Base-by-base conservation (phyloP, 2,329 filamentous ascomycete genomes). In the Scedosporium dehoogii region DNA sequence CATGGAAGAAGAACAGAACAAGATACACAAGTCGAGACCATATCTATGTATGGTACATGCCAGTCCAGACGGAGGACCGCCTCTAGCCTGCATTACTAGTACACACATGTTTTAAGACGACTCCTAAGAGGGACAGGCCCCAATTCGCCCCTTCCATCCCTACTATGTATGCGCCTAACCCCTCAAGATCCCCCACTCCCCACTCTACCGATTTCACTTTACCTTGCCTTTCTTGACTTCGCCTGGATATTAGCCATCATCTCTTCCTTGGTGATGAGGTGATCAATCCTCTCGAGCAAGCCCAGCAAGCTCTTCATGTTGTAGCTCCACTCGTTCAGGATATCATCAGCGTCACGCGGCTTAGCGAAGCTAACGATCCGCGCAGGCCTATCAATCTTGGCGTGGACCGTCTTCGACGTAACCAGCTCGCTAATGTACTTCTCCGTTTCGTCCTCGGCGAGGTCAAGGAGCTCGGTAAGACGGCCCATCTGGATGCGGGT, bases 241-340 rank as follows among this genome's bases (percentile, higher is more conserved):
- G 91, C 91, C 75, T 94, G 88, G 70, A 99, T 97, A 64, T 92
- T 85, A 48, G 94, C 94, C 94, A 99, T 99, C 94, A 99, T 99
- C 82, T 99, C 94, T 78, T 99, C 94, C 82, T 97, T 97, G 62
- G 96, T 99, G 71, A 99, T 99, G 70, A 99, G 81, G 75, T 99
- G 94, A 73, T 99, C 94, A 65, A 99, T 96, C 66, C 92, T 84
- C 81, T 96, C 92, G 71, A 96, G 73, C 62, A 93, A 78, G 10
- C 91, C 91, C 67, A 96, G 77, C 69, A 96, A 77, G 72, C 88
- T 92, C 87, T 94, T 96, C 91, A 96, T 97, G 76, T 97, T 96
- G 70, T 90, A 88, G 74, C 92, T 96, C 94, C 94, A 99, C 77
- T 99, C 94, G 72, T 99, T 99, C 71, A 99, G 79, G 61, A 97